Percentiles rank a stretch among this genome's conserved stretches.
phyloP scores from a whole-genome alignment of 345 rosid genomes.

The Lepidium didymum region DNA sequence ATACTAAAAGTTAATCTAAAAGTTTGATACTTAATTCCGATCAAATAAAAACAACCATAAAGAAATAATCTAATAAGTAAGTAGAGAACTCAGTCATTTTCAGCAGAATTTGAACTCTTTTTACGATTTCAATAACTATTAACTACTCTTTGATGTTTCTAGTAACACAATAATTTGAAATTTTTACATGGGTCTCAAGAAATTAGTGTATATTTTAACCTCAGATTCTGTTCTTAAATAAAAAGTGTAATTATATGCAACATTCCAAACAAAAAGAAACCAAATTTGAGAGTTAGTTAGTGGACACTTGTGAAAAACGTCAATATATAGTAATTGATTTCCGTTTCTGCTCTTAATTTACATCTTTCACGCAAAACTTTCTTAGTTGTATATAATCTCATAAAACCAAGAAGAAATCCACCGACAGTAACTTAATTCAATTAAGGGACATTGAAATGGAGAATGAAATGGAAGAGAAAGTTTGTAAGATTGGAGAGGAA shows the following conservation, averaged over 20 bases:
- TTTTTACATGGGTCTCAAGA: too few species aligned
- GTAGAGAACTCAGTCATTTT: too few species aligned
- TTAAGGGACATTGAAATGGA: not conserved
- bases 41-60: too few species aligned
- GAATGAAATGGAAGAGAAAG: constrained; percentile 18
- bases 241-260: not conserved
- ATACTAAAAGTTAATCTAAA: not conserved
- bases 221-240: too few species aligned
- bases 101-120: too few species aligned
- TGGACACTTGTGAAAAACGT: constrained; percentile 2
- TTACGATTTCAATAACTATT: too few species aligned
- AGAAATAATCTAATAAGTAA: not conserved
- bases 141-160: too few species aligned
- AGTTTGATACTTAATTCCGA: too few species aligned
- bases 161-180: too few species aligned
- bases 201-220: too few species aligned
- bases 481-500: constrained; percentile 46
- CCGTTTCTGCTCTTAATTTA: not conserved
- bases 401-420: not conserved
- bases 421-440: not conserved
- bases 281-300: not conserved
- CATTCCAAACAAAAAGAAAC: not conserved
- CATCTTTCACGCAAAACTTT: not conserved
- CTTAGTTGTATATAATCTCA: not conserved
- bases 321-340: not conserved